Evolutionary conservation across 371 early-diverging fungal species (phyloP), one percentile per base, ranked within the genome.

Genomic region (Cokeromyces recurvatus): DNA sequence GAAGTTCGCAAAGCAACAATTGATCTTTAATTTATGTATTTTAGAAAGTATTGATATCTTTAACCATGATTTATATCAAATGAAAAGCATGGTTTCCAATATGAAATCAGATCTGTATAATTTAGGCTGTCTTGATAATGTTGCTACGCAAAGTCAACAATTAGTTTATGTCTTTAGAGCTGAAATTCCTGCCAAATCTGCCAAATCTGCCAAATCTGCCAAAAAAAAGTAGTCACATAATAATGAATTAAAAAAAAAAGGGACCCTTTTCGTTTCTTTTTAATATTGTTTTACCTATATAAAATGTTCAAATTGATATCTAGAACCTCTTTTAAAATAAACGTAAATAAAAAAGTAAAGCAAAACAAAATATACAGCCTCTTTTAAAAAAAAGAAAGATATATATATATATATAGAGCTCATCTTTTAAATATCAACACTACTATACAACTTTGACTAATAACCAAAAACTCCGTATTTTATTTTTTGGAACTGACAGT

Each of bases 401-500:
- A n/a, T n/a, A n/a, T n/a, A n/a, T n/a, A n/a, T n/a, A n/a, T n/a
- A n/a, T n/a, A n/a, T n/a, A n/a, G n/a, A n/a, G n/a, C n/a, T n/a
- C n/a, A n/a, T n/a, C n/a, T n/a, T n/a, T n/a, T n/a, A n/a, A n/a
- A n/a, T n/a, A n/a, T n/a, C n/a, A n/a, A n/a, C n/a, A n/a, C n/a
- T n/a, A n/a, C n/a, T n/a, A n/a, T n/a, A n/a, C n/a, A n/a, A n/a
- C n/a, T n/a, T n/a, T n/a, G n/a, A n/a, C n/a, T n/a, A n/a, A n/a
- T n/a, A n/a, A n/a, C n/a, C n/a, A n/a, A 3, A 62, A 62, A 40
- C 36, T 61, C 3, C 54, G 57, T 1, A 59, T 91, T 2, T 65
- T 92, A 27, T 94, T 90, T 64, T 91, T 92, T 66, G 94, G 94
- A 2, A 83, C 87, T 11, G 90, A 90, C 48, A 77, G 82, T 25